A percentile compares a stretch with the other conserved stretches of the same genome.
Evolutionary conservation across 2,329 filamentous ascomycete genomes (phyloP).

Genomic region (Epichloe aotearoae): DNA sequence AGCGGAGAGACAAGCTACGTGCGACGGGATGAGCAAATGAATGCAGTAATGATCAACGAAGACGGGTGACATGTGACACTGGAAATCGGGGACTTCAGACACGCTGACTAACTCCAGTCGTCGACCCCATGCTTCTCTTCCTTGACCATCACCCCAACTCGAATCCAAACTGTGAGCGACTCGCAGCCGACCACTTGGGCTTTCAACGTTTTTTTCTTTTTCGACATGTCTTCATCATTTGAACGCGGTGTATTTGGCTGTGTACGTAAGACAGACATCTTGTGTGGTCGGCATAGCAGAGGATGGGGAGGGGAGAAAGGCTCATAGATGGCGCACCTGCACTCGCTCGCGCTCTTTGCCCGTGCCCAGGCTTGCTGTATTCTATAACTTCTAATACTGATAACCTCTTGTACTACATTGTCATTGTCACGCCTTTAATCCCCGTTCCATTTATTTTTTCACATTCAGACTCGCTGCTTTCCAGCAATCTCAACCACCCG

Average conservation of each 20-base stretch:
- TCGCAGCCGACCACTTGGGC: not conserved
- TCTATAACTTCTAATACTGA: constrained; percentile 12
- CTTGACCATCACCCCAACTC: not conserved
- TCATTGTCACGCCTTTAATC: not conserved
- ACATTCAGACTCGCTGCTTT: no score
- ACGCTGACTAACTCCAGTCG: not conserved
- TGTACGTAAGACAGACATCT: not conserved
- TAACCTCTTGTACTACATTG: constrained; percentile 7
- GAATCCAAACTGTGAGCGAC: not conserved
- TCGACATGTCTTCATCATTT: not conserved
- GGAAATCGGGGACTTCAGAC: not conserved
- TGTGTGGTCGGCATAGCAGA: constrained; percentile 1
- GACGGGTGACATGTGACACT: not conserved
- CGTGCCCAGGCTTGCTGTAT: constrained; percentile 12
- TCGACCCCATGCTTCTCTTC: not conserved
- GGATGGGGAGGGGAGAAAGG: not conserved
- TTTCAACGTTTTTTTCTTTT: not conserved
- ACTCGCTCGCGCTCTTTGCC: constrained; percentile 1
- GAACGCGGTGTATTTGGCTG: not conserved
- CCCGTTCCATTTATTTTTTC: not conserved
- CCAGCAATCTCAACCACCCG: no score
- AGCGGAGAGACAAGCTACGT: not conserved
- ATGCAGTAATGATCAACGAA: not conserved
- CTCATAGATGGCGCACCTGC: constrained; percentile 6
- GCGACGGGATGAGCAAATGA: not conserved